phyloP scores from a whole-genome alignment of 805 yeast species.

The Nakazawaea peltata region DNA sequence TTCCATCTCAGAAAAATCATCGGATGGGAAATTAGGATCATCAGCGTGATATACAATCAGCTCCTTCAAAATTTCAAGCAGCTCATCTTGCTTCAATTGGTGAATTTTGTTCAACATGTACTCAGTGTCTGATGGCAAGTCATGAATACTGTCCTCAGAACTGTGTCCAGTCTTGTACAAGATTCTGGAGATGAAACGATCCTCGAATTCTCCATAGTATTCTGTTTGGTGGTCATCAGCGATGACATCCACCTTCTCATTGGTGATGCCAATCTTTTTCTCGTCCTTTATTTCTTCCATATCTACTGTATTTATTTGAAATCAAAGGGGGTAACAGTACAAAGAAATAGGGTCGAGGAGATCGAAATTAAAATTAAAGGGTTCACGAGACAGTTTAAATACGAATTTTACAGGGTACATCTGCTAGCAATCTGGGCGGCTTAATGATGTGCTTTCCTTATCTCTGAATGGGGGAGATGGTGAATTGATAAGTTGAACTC shows the following conservation, averaged over 20 bases:
- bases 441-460: too few relatives aligned
- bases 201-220: conserved; percentile 5
- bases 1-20: conserved; percentile 26
- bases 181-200: conserved; percentile 3
- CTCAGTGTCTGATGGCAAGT: conserved; percentile 12
- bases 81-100: conserved; percentile 27
- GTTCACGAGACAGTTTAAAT: too few relatives aligned
- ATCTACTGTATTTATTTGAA: not conserved
- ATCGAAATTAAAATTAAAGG: too few relatives aligned
- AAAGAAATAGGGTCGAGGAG: too few relatives aligned
- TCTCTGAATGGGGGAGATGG: too few relatives aligned
- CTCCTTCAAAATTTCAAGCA: conserved; percentile 29
- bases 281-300: not conserved
- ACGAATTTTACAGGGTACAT: too few relatives aligned
- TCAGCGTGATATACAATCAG: conserved; percentile 33
- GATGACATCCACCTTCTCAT: conserved; percentile 5
- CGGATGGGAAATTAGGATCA: conserved; percentile 38
- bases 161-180: conserved; percentile 9
- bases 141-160: conserved; percentile 1
- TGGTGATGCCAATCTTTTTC: not conserved
- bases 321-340: too few relatives aligned
- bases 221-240: not conserved
- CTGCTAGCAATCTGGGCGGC: too few relatives aligned
- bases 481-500: too few relatives aligned
- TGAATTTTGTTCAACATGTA: conserved; percentile 34